These are phyloP conservation scores for Trichoderma arundinaceum DNA, from an alignment of 2,329 filamentous ascomycete species.

Conservation along the genomic window DNA sequence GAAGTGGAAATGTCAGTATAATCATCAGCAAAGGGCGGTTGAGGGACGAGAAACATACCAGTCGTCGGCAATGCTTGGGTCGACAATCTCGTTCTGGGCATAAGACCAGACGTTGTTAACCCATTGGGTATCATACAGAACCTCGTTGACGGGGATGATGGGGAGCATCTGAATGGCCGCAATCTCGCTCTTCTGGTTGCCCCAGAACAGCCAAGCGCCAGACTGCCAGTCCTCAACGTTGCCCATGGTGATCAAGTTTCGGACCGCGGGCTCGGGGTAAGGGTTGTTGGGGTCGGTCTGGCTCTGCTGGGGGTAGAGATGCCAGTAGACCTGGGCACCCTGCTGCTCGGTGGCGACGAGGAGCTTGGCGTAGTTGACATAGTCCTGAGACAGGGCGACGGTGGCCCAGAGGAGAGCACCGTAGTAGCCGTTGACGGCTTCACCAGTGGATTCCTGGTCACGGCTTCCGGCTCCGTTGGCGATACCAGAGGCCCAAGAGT, in stretches of 20 bases:
- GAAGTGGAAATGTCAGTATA: not conserved
- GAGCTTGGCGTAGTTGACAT: constrained; percentile 38
- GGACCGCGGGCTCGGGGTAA: constrained; percentile 36
- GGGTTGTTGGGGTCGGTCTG: constrained; percentile 36
- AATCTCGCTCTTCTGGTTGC: constrained; percentile 30
- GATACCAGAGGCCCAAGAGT: constrained; percentile 41
- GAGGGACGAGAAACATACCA: constrained; percentile 29
- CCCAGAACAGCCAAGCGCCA: constrained; percentile 36
- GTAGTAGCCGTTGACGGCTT: constrained; percentile 40
- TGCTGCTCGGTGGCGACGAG: constrained; percentile 38
- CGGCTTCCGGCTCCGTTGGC: constrained; percentile 38
- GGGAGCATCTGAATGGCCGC: constrained; percentile 32
- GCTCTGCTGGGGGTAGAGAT: constrained; percentile 35
- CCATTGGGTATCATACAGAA: constrained; percentile 36
- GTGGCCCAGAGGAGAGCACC: constrained; percentile 39
- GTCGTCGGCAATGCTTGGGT: constrained; percentile 36
- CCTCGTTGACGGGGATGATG: constrained; percentile 31
- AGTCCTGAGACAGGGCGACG: constrained; percentile 35
- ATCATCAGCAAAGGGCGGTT: no score
- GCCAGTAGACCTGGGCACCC: constrained; percentile 38
- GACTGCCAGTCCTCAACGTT: constrained; percentile 38
- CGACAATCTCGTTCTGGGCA: constrained; percentile 35
- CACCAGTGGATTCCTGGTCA: constrained; percentile 39
- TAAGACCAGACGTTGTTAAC: constrained; percentile 38
- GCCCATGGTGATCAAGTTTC: constrained; percentile 35